Conservation (phyloP, 2,329 filamentous ascomycete species). For the Ophiostoma sp. region DNA sequence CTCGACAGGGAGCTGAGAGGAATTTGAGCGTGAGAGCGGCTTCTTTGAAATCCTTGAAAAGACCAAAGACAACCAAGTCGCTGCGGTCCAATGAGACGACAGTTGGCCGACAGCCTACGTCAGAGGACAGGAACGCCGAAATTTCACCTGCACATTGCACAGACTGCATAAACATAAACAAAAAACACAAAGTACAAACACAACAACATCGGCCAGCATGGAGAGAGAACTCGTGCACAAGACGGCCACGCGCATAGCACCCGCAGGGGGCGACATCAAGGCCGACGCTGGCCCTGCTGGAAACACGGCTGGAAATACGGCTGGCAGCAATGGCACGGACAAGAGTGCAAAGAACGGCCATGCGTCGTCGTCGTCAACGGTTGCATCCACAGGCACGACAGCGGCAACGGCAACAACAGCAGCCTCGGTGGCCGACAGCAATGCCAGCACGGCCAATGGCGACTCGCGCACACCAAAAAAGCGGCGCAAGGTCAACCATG, state of each 20-base stretch:
- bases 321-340: not conserved
- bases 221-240: conserved; percentile 24
- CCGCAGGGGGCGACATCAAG: conserved; percentile 16
- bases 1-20: not conserved
- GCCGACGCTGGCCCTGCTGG: conserved; percentile 12
- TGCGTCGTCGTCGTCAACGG: not conserved
- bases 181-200: not conserved
- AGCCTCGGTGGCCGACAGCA: conserved; percentile 21
- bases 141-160: too few relatives aligned
- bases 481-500: conserved; percentile 84
- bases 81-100: conserved; percentile 8
- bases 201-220: conserved; percentile 11
- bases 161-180: not conserved
- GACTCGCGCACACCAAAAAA: conserved; percentile 64
- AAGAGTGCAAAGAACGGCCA: conserved; percentile 16
- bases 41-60: too few relatives aligned
- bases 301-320: not conserved
- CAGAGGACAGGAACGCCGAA: not conserved
- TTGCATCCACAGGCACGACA: not conserved
- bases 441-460: conserved; percentile 28
- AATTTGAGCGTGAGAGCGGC: not conserved
- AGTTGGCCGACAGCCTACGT: not conserved
- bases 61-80: too few relatives aligned
- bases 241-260: conserved; percentile 24
- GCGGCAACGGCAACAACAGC: not conserved